Evolutionary conservation across 805 yeast genomes (phyloP), one percentile per base, ranked within the genome.

Genomic region (Candida easanensis): DNA sequence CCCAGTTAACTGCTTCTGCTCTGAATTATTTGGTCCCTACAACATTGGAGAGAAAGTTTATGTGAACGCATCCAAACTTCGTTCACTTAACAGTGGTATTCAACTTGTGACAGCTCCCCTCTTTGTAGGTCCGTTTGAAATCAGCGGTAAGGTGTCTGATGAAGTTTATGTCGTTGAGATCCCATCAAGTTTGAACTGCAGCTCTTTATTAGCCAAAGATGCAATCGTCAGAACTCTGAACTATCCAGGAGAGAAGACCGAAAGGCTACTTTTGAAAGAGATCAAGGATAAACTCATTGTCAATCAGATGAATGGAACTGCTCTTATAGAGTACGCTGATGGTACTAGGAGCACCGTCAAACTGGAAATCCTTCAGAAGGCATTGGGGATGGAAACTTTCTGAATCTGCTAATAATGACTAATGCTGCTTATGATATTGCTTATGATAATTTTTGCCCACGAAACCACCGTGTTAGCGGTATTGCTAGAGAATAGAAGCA

Each of bases 141-240:
- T 41, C 37, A 36, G 23, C 18, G 44, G 33, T 3, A 21, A 23
- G 11, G 31, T 41, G 11, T 23, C 40, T 15, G 44, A 36, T n/a
- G 28, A 20, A 10, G 34, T 20, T 8, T 36, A 31, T 22, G 30
- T 41, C 28, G 18, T 41, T 13, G 44, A 41, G 40, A 36, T 41
- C 28, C 44, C 44, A 36, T 22, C 39, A 11, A 30, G 40, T 11
- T 41, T 41, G 37, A 41, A 41, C 40, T 41, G 40, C 16, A 36
- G 36, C 10, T 13, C 37, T 5, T 8, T 41, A 13, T 18, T 41
- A 2, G 37, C 40, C 25, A 8, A 11, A 15, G 40, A 31, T 10
- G 44, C 44, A 15, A 37, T 41, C 23, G 26, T 23, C 22, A 8
- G 9, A n/a, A 36, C 37, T 4, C 28, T 41, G 2, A 15, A 17